phyloP scores from a whole-genome alignment of 225 moss, liverwort and hornwort genomes.

The Sphagnum contortum region DNA sequence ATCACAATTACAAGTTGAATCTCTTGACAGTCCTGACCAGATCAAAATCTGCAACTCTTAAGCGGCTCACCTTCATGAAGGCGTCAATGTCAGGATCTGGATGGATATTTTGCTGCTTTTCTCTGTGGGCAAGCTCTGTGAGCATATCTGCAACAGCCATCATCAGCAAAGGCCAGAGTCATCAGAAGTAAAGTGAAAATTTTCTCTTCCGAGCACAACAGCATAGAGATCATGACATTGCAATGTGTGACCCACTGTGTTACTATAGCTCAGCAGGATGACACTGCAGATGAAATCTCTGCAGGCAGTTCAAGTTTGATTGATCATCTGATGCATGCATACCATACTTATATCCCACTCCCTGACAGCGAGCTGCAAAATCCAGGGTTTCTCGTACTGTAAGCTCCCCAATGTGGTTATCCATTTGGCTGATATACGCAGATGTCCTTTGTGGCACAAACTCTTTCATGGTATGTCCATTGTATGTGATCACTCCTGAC shows the following conservation, averaged over 20 bases:
- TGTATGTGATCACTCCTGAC: slow-evolving; percentile 31
- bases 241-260: no score
- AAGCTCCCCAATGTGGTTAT: slow-evolving; percentile 42
- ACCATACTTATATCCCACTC: slow-evolving; percentile 33
- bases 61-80: slow-evolving; percentile 28
- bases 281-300: no score
- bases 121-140: slow-evolving; percentile 16
- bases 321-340: background rate
- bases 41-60: no score
- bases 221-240: no score
- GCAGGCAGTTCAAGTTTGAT: no score
- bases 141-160: slow-evolving; percentile 14
- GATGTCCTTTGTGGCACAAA: slow-evolving; percentile 32
- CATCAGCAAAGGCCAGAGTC: background rate
- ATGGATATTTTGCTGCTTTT: slow-evolving; percentile 10
- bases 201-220: no score
- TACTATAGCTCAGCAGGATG: background rate
- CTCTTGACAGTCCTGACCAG: no score
- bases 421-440: slow-evolving; percentile 37
- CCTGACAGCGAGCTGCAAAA: slow-evolving; percentile 41
- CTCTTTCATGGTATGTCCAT: slow-evolving; percentile 31
- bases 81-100: slow-evolving; percentile 31
- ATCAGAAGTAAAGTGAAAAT: background rate
- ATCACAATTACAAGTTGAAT: no score
- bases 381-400: slow-evolving; percentile 45